Base-by-base conservation (phyloP, 2,329 filamentous ascomycete genomes). In the Chaetoscypha palmicola region DNA sequence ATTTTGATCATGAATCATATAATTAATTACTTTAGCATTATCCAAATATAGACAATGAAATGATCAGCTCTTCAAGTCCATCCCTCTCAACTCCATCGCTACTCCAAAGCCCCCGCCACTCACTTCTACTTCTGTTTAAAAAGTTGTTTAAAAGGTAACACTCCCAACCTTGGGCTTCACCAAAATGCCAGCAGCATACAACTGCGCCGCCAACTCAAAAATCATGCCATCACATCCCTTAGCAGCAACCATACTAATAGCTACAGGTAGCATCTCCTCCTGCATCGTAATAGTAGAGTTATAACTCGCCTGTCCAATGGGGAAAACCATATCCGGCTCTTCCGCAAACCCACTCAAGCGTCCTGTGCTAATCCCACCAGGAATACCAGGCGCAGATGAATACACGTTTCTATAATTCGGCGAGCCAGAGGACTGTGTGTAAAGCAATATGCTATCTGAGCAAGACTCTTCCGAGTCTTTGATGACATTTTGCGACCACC, bases 221-320 rank as follows among this genome's bases (percentile, higher is more conserved):
- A 80, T 52, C 62, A 79, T 65, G 0, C 73, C 72, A 59, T 81
- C 77, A 49, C 77, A 82, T 0, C 76, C 76, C 51, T 69, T 71
- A 1, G 74, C 72, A 0, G 68, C 76, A 61, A 80, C 63, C 17
- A 81, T 62, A 46, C 76, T 67, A 0, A 78, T 68, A 1, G 72
- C 70, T 0, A 81, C 76, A 0, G 77, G 77, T 31, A 79, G 55
- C 34, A 66, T 64, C 57, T 75, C 72, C 1, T 62, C 61, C 43
- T 71, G 66, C 0, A 61, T 48, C 0, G 71, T 74, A 12, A 73
- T 64, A 7, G 62, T 67, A n/a, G 64, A 67, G 37, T 62, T 61
- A 41, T 70, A 71, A 12, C 60, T 49, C 5, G 64, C 64, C 42
- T 51, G 42, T 10, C 48, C 45, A 38, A 47, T 68, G 2, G 68